A percentile compares a stretch with the other conserved stretches of the same genome.
phyloP scores from a whole-genome alignment of 2,329 filamentous ascomycete genomes.

The Celoporthe dispersa region DNA sequence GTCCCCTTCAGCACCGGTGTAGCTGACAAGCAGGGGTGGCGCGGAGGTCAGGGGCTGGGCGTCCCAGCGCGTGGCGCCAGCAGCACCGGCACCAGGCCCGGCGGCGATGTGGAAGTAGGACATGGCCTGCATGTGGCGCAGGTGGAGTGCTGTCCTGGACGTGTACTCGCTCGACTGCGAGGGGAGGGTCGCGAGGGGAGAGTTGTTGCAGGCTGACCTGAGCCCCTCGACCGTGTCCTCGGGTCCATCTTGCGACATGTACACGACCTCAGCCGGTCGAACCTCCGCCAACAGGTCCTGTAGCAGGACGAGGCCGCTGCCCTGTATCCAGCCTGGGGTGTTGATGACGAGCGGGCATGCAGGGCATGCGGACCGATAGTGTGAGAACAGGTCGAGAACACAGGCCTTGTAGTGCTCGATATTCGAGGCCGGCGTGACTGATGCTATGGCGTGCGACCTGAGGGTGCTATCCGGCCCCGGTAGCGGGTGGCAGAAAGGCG shows the following conservation, averaged over 20 bases:
- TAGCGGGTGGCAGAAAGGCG: conserved; percentile 67
- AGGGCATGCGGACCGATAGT: conserved; percentile 55
- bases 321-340: conserved; percentile 74
- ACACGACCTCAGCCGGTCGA: conserved; percentile 65
- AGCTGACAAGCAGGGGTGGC: conserved; percentile 66
- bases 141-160: conserved; percentile 65
- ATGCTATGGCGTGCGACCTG: conserved; percentile 69
- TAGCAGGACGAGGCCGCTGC: conserved; percentile 70
- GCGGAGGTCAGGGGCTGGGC: conserved; percentile 58
- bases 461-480: conserved; percentile 47
- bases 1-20: conserved; percentile 52
- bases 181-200: conserved; percentile 56
- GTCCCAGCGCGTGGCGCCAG: conserved; percentile 49
- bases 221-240: conserved; percentile 60
- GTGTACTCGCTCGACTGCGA: conserved; percentile 62
- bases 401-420: conserved; percentile 69
- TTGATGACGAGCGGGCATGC: conserved; percentile 69
- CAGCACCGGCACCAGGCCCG: conserved; percentile 19
- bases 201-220: conserved; percentile 45
- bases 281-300: conserved; percentile 58
- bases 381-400: conserved; percentile 63
- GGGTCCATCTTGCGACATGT: conserved; percentile 69
- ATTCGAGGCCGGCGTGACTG: conserved; percentile 67
- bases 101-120: conserved; percentile 70
- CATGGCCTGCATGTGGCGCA: conserved; percentile 77